phyloP scores from a whole-genome alignment of 2,329 filamentous ascomycete genomes.

The Claviceps spartinae region DNA sequence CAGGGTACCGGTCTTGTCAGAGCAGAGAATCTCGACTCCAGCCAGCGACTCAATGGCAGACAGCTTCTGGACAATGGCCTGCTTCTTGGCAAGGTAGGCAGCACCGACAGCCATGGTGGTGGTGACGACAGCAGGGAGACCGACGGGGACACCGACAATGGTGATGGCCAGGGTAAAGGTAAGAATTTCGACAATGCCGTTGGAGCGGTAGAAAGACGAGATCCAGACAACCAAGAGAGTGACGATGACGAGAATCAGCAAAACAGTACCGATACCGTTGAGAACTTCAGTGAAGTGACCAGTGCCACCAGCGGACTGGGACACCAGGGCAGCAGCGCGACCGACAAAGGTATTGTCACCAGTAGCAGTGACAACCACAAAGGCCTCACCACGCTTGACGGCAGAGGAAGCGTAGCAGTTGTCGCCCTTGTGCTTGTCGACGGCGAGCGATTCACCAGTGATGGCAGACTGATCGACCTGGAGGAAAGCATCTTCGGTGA shows the following conservation, averaged over 20 bases:
- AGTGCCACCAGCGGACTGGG: slow-evolving; percentile 55
- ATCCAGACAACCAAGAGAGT: slow-evolving; percentile 77
- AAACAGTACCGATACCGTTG: slow-evolving; percentile 70
- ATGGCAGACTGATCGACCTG: slow-evolving; percentile 89
- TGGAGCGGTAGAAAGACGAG: slow-evolving; percentile 77
- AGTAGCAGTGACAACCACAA: slow-evolving; percentile 68
- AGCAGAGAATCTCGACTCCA: slow-evolving; percentile 84
- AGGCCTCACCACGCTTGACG: slow-evolving; percentile 82
- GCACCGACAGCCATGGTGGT: slow-evolving; percentile 93
- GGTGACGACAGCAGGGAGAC: slow-evolving; percentile 84
- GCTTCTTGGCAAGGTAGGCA: slow-evolving; percentile 80
- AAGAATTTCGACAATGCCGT: slow-evolving; percentile 64
- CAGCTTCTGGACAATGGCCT: slow-evolving; percentile 87
- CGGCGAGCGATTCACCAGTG: slow-evolving; percentile 81
- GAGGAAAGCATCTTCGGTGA: slow-evolving; percentile 71
- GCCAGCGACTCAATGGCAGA: slow-evolving; percentile 84
- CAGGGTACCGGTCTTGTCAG: slow-evolving; percentile 73
- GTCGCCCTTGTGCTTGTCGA: slow-evolving; percentile 76
- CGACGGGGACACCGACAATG: slow-evolving; percentile 84
- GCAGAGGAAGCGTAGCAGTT: slow-evolving; percentile 73
- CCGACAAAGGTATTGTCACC: slow-evolving; percentile 87
- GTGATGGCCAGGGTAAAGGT: slow-evolving; percentile 80
- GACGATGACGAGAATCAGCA: slow-evolving; percentile 66
- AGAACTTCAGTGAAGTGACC: slow-evolving; percentile 89
- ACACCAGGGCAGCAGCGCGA: slow-evolving; percentile 75